Percentiles rank a stretch among this genome's conserved stretches.
Evolutionary conservation across 805 yeast species (phyloP).

Genomic region (Nakazawaea ishiwadae): DNA sequence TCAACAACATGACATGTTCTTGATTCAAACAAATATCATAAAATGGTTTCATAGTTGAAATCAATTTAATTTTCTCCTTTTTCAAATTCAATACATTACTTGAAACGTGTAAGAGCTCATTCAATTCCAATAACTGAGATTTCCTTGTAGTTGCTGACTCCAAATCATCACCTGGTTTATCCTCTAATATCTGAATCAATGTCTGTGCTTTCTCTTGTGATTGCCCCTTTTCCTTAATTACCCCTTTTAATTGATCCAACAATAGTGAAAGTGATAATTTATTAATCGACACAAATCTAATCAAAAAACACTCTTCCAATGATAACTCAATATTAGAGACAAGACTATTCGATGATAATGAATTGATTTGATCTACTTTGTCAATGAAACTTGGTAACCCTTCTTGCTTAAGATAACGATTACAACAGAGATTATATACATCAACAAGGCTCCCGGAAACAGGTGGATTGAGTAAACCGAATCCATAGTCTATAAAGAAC

Average conservation of each 20-base stretch:
- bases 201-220: no score
- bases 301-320: slow-evolving; percentile 17
- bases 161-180: no score
- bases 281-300: slow-evolving; percentile 21
- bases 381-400: no score
- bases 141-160: slow-evolving; percentile 24
- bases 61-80: slow-evolving; percentile 32
- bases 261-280: slow-evolving; percentile 22
- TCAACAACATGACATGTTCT: no score
- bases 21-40: slow-evolving; percentile 46
- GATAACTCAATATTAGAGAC: slow-evolving; percentile 15
- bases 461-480: slow-evolving; percentile 24
- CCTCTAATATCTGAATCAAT: no score
- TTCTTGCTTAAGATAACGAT: no score
- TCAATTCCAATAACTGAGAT: slow-evolving; percentile 22
- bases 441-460: slow-evolving; percentile 26
- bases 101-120: slow-evolving; percentile 18
- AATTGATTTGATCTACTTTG: slow-evolving; percentile 16
- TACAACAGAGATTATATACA: slow-evolving; percentile 25
- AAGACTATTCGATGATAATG: slow-evolving; percentile 21
- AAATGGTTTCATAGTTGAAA: slow-evolving; percentile 45
- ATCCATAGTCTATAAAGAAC: slow-evolving; percentile 27
- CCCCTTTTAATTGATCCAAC: slow-evolving; percentile 14
- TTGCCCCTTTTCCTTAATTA: no score
- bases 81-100: slow-evolving; percentile 37